A percentile compares a stretch with the other conserved stretches of the same genome.
Conservation (phyloP, 2,329 filamentous ascomycete genomes). For the Myriosclerotinia scirpicola region DNA sequence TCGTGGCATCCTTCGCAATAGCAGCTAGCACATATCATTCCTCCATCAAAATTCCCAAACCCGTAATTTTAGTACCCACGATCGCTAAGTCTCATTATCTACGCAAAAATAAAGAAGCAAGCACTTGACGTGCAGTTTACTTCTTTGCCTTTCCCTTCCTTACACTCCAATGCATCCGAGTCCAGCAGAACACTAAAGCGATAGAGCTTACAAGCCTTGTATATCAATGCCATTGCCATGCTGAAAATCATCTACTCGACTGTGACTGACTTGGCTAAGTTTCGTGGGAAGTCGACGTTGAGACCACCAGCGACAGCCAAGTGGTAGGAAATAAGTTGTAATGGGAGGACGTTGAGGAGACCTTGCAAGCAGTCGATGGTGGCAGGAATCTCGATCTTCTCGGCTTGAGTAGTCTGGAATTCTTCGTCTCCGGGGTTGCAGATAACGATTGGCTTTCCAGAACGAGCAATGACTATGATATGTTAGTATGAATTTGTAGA, state of each 20-base stretch:
- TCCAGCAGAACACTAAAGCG: constrained; percentile 26
- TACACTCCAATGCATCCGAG: constrained; percentile 7
- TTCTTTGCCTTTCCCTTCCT: constrained; percentile 1
- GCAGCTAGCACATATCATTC: constrained; percentile 8
- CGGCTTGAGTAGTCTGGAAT: constrained; percentile 82
- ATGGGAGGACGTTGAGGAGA: constrained; percentile 93
- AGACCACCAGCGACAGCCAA: constrained; percentile 92
- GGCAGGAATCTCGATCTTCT: constrained; percentile 96
- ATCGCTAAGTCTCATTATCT: constrained; percentile 19
- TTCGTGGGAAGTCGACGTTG: constrained; percentile 98
- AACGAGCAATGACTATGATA: constrained; percentile 79
- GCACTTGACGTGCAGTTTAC: constrained; percentile 9
- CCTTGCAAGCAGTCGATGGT: constrained; percentile 95
- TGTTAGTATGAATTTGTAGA: constrained; percentile 36
- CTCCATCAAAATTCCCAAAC: constrained; percentile 15
- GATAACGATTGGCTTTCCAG: constrained; percentile 96
- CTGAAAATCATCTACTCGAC: constrained; percentile 70
- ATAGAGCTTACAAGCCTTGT: constrained; percentile 25
- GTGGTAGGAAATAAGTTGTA: constrained; percentile 99
- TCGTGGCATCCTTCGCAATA: constrained; percentile 10
- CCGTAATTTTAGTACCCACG: constrained; percentile 10
- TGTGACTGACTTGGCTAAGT: constrained; percentile 97
- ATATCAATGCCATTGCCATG: constrained; percentile 13
- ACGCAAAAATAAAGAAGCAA: constrained; percentile 19
- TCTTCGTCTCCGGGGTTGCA: constrained; percentile 90